Percentiles rank a stretch among this genome's conserved stretches.
These are phyloP conservation scores for Tetramitus jugosus DNA, from an alignment of 208 protist genomes.

Conservation along the genomic window DNA sequence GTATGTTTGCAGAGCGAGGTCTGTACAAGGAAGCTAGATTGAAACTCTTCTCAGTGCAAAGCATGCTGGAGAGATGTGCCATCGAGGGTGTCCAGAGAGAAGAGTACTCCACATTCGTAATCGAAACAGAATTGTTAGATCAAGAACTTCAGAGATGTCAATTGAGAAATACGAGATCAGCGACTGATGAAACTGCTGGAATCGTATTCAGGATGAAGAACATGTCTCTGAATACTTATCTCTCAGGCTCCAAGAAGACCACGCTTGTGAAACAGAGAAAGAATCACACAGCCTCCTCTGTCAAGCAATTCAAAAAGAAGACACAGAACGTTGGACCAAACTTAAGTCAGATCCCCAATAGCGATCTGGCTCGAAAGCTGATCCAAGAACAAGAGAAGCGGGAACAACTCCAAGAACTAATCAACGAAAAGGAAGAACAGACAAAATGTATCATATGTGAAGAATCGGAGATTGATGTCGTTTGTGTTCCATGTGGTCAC, in stretches of 20 bases:
- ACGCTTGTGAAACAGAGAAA: not conserved
- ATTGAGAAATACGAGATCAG: no score
- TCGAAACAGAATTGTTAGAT: not conserved
- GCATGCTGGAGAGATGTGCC: not conserved
- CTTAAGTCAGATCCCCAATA: not conserved
- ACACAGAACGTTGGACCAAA: no score
- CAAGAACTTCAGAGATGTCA: not conserved
- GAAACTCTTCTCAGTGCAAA: not conserved
- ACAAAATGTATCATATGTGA: not conserved
- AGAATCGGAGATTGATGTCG: not conserved
- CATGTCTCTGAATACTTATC: not conserved
- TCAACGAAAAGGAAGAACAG: not conserved
- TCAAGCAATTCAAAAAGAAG: no score
- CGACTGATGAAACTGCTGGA: not conserved
- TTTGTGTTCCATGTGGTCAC: not conserved
- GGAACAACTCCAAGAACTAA: not conserved
- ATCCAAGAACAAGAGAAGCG: not conserved
- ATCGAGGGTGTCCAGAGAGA: not conserved
- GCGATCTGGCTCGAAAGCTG: not conserved
- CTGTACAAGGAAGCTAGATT: not conserved
- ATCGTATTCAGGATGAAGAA: not conserved
- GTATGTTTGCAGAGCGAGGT: not conserved
- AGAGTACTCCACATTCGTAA: not conserved
- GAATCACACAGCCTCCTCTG: constrained; percentile 3
- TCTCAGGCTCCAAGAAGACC: not conserved